Base-by-base conservation (phyloP, 2,329 filamentous ascomycete genomes). In the Pseudogymnoascus sp. region DNA sequence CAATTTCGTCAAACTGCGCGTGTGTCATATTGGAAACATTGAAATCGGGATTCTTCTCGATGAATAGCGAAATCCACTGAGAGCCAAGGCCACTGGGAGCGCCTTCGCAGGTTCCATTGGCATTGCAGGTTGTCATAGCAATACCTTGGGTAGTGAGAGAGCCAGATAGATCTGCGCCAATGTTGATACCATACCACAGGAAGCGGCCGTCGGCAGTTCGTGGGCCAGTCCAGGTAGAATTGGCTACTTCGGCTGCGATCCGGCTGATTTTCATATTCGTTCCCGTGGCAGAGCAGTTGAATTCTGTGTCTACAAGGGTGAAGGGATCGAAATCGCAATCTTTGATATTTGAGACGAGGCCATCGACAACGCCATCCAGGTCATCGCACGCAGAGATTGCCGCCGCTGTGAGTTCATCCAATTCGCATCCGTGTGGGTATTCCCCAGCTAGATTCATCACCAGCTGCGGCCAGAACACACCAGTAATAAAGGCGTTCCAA, bases 361-460 rank as follows among this genome's bases (percentile, higher is more conserved):
- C 64, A 60, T 67, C 65, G 20, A 63, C 12, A n/a, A 67, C 57
- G 12, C 64, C 65, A 50, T 67, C 65, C 11, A 39, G 37, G 3
- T 20, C 60, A 61, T 67, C 63, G 30, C 65, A 67, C 30, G 60
- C 62, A 9, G 34, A 18, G 16, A 66, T 32, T 1, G 47, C 62
- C 12, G 64, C 65, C 6, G 58, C 59, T 7, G 59, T 61, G 20
- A 66, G 37, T 12, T 62, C 60, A 41, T 66, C 57, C 6, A 67
- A 39, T 22, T 63, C 64, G 30, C 65, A 65, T 14, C 39, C 14
- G 11, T 54, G 25, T 4, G 64, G 60, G 47, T 60, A 62, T 28
- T 47, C 35, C 11, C 35, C 32, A 3, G 58, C 18, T 14, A 58
- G n/a, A 35, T 64, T 59, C 63, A 67, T 67, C n/a, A 67, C 41